Conservation (phyloP, 768 basidiomycete genomes). For the Agrocybe pediades region DNA sequence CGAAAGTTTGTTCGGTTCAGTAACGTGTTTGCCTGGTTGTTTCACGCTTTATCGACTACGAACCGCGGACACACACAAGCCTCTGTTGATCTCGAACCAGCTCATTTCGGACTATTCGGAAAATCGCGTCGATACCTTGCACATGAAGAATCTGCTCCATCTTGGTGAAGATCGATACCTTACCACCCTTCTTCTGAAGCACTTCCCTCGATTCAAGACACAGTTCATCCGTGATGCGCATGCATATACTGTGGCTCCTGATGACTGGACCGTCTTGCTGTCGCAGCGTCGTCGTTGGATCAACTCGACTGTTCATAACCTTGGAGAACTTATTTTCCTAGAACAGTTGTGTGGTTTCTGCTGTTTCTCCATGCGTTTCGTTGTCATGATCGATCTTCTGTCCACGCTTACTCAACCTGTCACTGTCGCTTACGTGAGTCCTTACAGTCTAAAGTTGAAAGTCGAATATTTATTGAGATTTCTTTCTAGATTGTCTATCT, state of each 20-base stretch:
- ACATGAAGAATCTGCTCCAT: conserved; percentile 98
- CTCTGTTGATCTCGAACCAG: conserved; percentile 88
- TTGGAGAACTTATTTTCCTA: conserved; percentile 90
- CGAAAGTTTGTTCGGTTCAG: conserved; percentile 94
- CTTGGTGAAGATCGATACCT: conserved; percentile 99
- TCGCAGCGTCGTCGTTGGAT: conserved; percentile 99
- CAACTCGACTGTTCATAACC: conserved; percentile 98
- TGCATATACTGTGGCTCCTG: conserved; percentile 93
- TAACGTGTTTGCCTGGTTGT: conserved; percentile 98
- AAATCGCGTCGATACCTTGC: conserved; percentile 94
- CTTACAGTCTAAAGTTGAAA: conserved; percentile 11
- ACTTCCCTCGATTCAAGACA: conserved; percentile 93
- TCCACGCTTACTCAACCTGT: conserved; percentile 86
- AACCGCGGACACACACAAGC: conserved; percentile 94
- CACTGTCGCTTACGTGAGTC: conserved; percentile 85
- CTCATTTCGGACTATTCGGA: conserved; percentile 93
- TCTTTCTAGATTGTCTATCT: conserved; percentile 78
- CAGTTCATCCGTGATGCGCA: conserved; percentile 95
- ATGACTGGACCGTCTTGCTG: conserved; percentile 90
- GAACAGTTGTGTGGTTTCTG: conserved; percentile 96
- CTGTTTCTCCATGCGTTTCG: conserved; percentile 98
- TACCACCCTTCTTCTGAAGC: conserved; percentile 92
- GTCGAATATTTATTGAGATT: background rate
- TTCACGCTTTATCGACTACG: conserved; percentile 97
- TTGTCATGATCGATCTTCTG: conserved; percentile 95